Percentiles rank a stretch among this genome's conserved stretches.
These are phyloP conservation scores for Papiliotrema nemorosa DNA, from an alignment of 1,284 basidiomycete genomes.

Conservation along the genomic window DNA sequence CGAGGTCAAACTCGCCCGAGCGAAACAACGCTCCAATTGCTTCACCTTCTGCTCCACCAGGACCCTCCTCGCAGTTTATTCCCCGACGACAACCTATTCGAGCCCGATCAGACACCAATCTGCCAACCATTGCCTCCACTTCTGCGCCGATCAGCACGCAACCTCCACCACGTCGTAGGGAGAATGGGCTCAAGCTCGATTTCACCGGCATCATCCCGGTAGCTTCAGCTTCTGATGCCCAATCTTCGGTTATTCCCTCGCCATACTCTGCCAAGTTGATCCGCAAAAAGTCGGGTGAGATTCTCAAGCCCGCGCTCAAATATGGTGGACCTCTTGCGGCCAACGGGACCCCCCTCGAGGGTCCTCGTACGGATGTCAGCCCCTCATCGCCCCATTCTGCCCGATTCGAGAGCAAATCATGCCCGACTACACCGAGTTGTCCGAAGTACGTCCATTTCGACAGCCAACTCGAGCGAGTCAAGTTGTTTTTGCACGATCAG, in stretches of 20 bases:
- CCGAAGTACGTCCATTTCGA: conserved; percentile 92
- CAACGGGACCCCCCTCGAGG: conserved; percentile 36
- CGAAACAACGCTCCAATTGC: conserved; percentile 2
- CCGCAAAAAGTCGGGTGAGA: conserved; percentile 78
- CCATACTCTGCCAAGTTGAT: conserved; percentile 51
- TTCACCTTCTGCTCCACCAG: not conserved
- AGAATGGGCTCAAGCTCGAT: conserved; percentile 48
- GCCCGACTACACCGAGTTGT: conserved; percentile 64
- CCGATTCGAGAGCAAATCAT: conserved; percentile 59
- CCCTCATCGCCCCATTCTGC: conserved; percentile 53
- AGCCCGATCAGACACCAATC: conserved; percentile 29
- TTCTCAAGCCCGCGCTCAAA: conserved; percentile 88
- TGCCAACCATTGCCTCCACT: conserved; percentile 20
- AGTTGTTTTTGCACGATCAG: conserved; percentile 88
- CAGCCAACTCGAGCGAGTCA: conserved; percentile 77
- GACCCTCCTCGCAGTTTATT: not conserved
- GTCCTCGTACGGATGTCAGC: conserved; percentile 13
- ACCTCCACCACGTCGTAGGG: conserved; percentile 23
- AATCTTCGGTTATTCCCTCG: conserved; percentile 24
- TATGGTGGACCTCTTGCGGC: conserved; percentile 53
- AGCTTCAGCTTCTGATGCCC: conserved; percentile 6
- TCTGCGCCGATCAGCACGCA: conserved; percentile 5
- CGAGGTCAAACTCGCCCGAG: conserved; percentile 23
- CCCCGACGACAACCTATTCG: conserved; percentile 34
- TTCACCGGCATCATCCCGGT: conserved; percentile 39